Evolutionary conservation across 352 stramenopile species (phyloP).

Genomic region (Thalassiosira mediterranea): DNA sequence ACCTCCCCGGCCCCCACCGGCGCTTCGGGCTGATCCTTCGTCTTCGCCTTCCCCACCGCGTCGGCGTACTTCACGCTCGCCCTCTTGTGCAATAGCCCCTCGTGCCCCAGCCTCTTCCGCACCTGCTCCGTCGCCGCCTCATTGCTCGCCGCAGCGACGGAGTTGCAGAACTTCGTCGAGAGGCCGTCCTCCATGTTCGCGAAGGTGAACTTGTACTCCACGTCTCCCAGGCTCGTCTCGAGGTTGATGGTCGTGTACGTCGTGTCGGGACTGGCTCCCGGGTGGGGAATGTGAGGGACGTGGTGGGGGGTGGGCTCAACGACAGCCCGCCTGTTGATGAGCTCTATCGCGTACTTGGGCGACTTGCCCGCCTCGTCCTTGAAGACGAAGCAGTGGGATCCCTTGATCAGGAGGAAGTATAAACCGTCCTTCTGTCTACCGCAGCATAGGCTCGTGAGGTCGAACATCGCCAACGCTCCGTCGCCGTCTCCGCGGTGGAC

Average conservation of each 20-base stretch:
- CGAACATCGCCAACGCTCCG: slow-evolving; percentile 25
- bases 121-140: slow-evolving; percentile 60
- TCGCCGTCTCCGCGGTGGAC: slow-evolving; percentile 57
- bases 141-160: slow-evolving; percentile 37
- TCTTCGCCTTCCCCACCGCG: slow-evolving; percentile 64
- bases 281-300: slow-evolving; percentile 29
- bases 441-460: slow-evolving; percentile 23
- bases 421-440: slow-evolving; percentile 37
- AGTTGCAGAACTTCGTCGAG: slow-evolving; percentile 53
- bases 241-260: slow-evolving; percentile 40
- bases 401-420: slow-evolving; percentile 78
- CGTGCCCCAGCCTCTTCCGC: slow-evolving; percentile 69
- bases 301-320: slow-evolving; percentile 25
- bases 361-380: slow-evolving; percentile 47
- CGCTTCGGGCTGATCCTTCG: slow-evolving; percentile 68
- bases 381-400: slow-evolving; percentile 79
- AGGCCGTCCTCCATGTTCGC: slow-evolving; percentile 22
- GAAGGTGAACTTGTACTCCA: slow-evolving; percentile 76
- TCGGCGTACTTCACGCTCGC: slow-evolving; percentile 67
- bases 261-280: slow-evolving; percentile 19
- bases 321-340: slow-evolving; percentile 59
- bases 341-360: slow-evolving; percentile 76
- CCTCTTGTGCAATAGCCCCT: slow-evolving; percentile 65
- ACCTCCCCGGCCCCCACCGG: slow-evolving; percentile 49
- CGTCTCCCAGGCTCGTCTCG: slow-evolving; percentile 71